Evolutionary conservation across 2,329 filamentous ascomycete genomes (phyloP), one percentile per base, ranked within the genome.

Genomic region (Fusarium sp.): DNA sequence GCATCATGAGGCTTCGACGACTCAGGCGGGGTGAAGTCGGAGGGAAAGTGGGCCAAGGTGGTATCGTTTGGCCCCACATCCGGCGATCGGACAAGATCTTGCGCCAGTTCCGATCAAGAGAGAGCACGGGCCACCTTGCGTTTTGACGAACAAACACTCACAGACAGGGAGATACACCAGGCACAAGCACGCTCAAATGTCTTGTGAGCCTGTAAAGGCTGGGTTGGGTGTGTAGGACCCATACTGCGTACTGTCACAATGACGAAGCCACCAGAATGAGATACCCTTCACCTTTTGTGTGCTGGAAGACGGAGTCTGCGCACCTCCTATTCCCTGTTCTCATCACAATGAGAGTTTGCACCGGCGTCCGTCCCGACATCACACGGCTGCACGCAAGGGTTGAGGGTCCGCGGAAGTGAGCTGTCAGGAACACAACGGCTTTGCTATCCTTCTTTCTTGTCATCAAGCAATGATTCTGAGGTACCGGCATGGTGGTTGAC

Each of bases 71-170:
- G 27, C 59, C 35, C 75, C 70, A 71, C 68, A 43, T 37, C 56
- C 50, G 39, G 45, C 58, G 71, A 77, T 77, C 75, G 75, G 58
- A 54, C 52, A 71, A 68, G 76, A 77, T 77, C 76, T 77, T 37
- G 61, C 68, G 60, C 69, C 73, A 73, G 63, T 64, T 65, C 72
- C 66, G 69, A 77, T 75, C 64, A 39, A 50, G 14, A 48, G 50
- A 16, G 29, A 62, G 76, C 76, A 78, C 76, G 50, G 76, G 57
- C 74, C 76, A 76, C 14, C n/a, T 22, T 59, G 18, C 52, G 57
- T 63, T 63, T 71, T 61, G 24, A 56, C 67, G 6, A 41, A 64
- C 58, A 59, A 48, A 37, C 62, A 33, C 24, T 9, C 35, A 27
- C 43, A 43, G 20, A 35, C 50, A 45, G 27, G 35, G 37, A 59